A percentile compares a stretch with the other conserved stretches of the same genome.
Conservation (phyloP, 768 basidiomycete genomes). For the Boletus eberwhitei region DNA sequence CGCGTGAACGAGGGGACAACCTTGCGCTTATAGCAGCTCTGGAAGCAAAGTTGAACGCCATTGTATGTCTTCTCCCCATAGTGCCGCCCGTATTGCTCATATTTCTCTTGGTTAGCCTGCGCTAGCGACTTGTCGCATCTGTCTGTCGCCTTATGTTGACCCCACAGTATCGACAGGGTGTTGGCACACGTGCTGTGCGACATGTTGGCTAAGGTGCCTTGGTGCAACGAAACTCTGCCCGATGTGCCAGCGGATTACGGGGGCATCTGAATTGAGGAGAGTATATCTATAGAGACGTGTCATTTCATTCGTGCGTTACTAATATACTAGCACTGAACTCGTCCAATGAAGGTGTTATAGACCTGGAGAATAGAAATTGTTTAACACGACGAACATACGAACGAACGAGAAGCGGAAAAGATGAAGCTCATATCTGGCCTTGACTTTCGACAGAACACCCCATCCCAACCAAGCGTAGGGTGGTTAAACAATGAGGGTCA, state of each 20-base stretch:
- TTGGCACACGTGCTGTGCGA: conserved; percentile 83
- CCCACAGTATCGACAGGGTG: conserved; percentile 81
- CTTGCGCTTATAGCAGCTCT: conserved; percentile 50
- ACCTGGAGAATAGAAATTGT: neutral
- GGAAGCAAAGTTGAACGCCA: conserved; percentile 56
- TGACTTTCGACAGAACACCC: conserved; percentile 55
- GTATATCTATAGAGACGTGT: conserved; percentile 54
- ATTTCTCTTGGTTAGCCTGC: conserved; percentile 13
- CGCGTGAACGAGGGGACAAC: conserved; percentile 47
- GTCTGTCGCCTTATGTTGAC: conserved; percentile 72
- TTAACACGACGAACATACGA: conserved; percentile 1
- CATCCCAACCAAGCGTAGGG: conserved; percentile 45
- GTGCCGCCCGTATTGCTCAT: conserved; percentile 29
- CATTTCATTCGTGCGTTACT: neutral
- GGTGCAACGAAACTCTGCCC: conserved; percentile 81
- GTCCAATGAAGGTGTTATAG: neutral
- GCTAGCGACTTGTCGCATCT: conserved; percentile 62
- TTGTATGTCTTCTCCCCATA: conserved; percentile 43
- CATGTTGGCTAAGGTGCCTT: conserved; percentile 83
- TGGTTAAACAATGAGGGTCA: conserved; percentile 44
- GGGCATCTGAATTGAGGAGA: conserved; percentile 68
- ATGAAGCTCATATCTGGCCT: conserved; percentile 85
- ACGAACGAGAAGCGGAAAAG: neutral
- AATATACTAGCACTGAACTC: neutral
- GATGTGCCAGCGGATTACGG: conserved; percentile 84